Evolutionary conservation across 192 early-diverging fungal species (phyloP), one percentile per base, ranked within the genome.

Genomic region (Backusella sp.): DNA sequence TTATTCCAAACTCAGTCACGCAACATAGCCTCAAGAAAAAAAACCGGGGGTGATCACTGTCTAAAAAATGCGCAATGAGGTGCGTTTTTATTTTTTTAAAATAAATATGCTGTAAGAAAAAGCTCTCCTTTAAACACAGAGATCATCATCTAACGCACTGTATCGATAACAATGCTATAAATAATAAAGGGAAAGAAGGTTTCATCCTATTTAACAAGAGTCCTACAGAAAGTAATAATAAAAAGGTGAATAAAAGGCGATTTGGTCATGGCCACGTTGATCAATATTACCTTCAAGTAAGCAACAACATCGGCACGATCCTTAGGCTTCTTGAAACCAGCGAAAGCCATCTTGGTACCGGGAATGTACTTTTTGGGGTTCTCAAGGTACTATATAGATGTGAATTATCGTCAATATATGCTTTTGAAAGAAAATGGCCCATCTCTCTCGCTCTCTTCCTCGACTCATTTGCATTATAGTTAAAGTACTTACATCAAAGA

Each of bases 311-410:
- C 96, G 78, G 90, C 89, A 73, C 92, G 89, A 42, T 95, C 92
- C 86, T 93, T 90, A 37, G 74, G 69, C 83, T 94, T 94, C 87
- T 94, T 95, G 86, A 95, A 92, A 35, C 94, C 94, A 74, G 94
- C 94, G 84, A 99, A 99, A 70, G 96, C 96, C 97, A 99, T 99
- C 93, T 96, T 97, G 78, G 97, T 99, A 66, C 93, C 92, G 34
- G 91, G 92, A 75, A 95, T 94, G 83, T 92, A 95, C 94, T 97
- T 99, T 90, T 98, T 99, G 77, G 97, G 97, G 92, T 99, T 98
- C 92, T 97, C 95, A 46, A 95, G 91, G 90, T 99, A 98, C 21
- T 56, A 56, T 23, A n/a, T 5, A 11, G 37, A 39, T 39, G 37
- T 12, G 42, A 14, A 44, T 44, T 44, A 14, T 15, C 14, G 42